Evolutionary conservation across 345 rosid species (phyloP).

Genomic region (Adansonia digitata): DNA sequence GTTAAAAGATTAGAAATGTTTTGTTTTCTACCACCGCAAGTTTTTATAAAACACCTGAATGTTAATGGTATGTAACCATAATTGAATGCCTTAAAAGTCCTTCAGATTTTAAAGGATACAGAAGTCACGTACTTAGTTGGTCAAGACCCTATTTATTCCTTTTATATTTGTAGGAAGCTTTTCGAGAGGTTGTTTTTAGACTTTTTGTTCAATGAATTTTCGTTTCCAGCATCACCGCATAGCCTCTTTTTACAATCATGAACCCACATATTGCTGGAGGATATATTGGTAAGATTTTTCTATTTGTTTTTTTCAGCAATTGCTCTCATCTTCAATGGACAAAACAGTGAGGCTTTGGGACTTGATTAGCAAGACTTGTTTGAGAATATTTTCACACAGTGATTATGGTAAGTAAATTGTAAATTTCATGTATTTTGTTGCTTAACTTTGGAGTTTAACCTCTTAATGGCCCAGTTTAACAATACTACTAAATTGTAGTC

Average conservation of each 20-base stretch:
- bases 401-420: constrained; percentile 68
- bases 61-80: neutral
- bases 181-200: neutral
- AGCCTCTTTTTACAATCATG: constrained; percentile 2
- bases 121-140: neutral
- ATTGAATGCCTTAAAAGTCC: neutral
- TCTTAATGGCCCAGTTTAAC: neutral
- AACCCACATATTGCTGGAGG: neutral
- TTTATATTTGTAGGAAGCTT: neutral
- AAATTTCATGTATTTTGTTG: neutral
- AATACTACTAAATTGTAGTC: neutral
- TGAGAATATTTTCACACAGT: constrained; percentile 88
- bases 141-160: neutral
- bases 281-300: constrained; percentile 10
- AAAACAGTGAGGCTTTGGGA: constrained; percentile 96
- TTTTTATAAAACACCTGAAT: neutral
- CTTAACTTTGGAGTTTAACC: neutral
- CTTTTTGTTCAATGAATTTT: neutral
- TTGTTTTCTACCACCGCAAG: neutral
- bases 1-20: neutral
- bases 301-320: constrained; percentile 47
- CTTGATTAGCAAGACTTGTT: constrained; percentile 74
- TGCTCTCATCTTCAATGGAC: constrained; percentile 98
- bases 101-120: neutral
- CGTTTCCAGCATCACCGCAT: neutral